Evolutionary conservation across 805 yeast species (phyloP).

Genomic region (Metschnikowia lachancei): DNA sequence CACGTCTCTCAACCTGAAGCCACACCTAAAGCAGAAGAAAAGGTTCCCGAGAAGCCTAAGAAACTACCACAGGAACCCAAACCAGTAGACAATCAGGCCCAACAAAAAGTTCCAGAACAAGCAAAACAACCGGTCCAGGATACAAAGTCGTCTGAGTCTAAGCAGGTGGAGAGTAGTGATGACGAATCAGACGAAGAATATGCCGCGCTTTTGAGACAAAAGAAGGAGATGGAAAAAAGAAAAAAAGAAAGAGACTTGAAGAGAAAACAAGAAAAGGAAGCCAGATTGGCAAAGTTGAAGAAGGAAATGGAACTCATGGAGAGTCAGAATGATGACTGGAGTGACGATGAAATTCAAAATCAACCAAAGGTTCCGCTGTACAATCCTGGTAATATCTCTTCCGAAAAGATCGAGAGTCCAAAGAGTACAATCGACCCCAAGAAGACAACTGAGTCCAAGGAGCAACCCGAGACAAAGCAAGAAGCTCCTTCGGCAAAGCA

Average conservation of each 20-base stretch:
- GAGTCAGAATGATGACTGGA: constrained; percentile 21
- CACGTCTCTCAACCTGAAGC: constrained; percentile 12
- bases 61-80: constrained; percentile 16
- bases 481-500: constrained; percentile 7
- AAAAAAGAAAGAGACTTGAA: constrained; percentile 44
- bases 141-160: constrained; percentile 14
- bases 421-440: not conserved
- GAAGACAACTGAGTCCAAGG: not conserved
- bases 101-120: constrained; percentile 3
- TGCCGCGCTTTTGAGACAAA: constrained; percentile 46
- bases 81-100: constrained; percentile 16
- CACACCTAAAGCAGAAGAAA: constrained; percentile 10
- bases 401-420: constrained; percentile 1
- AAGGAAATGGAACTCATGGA: constrained; percentile 52
- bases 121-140: constrained; percentile 4
- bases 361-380: constrained; percentile 20
- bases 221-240: constrained; percentile 43
- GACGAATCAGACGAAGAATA: constrained; percentile 48
- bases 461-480: not conserved
- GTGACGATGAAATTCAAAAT: constrained; percentile 32
- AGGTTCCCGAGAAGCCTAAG: constrained; percentile 4
- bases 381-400: constrained; percentile 10
- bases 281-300: constrained; percentile 54
- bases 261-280: constrained; percentile 59
- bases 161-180: constrained; percentile 23